These are phyloP conservation scores for Capsicum rhomboideum DNA, from an alignment of 257 asterid genomes.

Conservation along the genomic window DNA sequence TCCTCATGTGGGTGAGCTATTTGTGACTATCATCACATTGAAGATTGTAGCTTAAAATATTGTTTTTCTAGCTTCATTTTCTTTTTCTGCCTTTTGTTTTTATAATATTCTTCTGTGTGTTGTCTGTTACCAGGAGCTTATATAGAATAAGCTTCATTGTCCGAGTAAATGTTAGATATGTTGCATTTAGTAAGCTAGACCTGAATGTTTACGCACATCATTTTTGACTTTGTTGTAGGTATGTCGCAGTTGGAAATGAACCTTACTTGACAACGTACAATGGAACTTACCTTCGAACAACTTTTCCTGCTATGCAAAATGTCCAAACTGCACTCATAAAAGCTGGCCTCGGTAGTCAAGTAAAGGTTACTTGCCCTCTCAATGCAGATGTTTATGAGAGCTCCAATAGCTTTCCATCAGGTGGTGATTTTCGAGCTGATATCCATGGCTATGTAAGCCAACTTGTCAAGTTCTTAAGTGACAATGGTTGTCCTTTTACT, in stretches of 20 bases:
- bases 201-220: background rate
- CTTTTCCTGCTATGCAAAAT: slow-evolving; percentile 42
- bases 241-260: slow-evolving; percentile 61
- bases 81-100: background rate
- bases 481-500: slow-evolving; percentile 44
- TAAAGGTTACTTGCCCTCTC: slow-evolving; percentile 49
- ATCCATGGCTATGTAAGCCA: slow-evolving; percentile 38
- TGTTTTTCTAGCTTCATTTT: background rate
- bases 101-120: background rate
- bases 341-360: slow-evolving; percentile 33
- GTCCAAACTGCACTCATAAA: slow-evolving; percentile 41
- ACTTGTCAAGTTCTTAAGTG: slow-evolving; percentile 34
- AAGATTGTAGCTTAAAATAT: background rate
- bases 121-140: background rate
- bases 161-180: background rate
- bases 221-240: slow-evolving; percentile 21
- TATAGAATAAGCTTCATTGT: background rate
- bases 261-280: slow-evolving; percentile 59
- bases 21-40: background rate
- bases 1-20: background rate
- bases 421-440: slow-evolving; percentile 47
- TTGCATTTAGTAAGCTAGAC: background rate
- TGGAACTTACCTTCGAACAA: slow-evolving; percentile 45
- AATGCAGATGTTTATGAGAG: slow-evolving; percentile 49
- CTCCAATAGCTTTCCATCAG: slow-evolving; percentile 29